These are phyloP conservation scores for Cyberlindnera mrakii DNA, from an alignment of 805 yeast species.

Conservation along the genomic window DNA sequence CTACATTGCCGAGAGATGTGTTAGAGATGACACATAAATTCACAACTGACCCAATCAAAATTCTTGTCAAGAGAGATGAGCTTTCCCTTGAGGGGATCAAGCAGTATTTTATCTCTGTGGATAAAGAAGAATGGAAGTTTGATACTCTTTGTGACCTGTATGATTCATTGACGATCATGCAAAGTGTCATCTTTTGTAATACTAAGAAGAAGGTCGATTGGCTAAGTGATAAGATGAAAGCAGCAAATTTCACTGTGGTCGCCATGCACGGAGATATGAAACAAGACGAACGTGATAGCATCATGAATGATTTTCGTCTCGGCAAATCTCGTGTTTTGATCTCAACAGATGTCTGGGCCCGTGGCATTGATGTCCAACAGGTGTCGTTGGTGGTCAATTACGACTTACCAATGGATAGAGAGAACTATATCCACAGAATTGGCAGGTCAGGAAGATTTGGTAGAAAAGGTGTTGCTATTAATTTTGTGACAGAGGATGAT, in stretches of 20 bases:
- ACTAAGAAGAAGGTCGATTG: constrained; percentile 93
- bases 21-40: constrained; percentile 87
- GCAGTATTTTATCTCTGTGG: constrained; percentile 87
- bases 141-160: constrained; percentile 92
- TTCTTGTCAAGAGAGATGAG: constrained; percentile 91
- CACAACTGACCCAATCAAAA: constrained; percentile 90
- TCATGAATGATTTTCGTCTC: constrained; percentile 92
- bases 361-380: constrained; percentile 98
- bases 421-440: constrained; percentile 94
- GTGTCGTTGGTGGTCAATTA: constrained; percentile 93
- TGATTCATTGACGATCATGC: constrained; percentile 92
- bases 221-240: constrained; percentile 73
- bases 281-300: constrained; percentile 88
- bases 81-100: constrained; percentile 90
- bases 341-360: constrained; percentile 95
- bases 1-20: constrained; percentile 89
- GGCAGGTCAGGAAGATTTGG: constrained; percentile 99
- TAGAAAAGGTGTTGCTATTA: constrained; percentile 96
- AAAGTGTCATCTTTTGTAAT: constrained; percentile 97
- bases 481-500: constrained; percentile 82
- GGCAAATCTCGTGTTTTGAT: constrained; percentile 92
- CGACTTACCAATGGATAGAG: constrained; percentile 88
- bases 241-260: constrained; percentile 82
- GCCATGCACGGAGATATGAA: constrained; percentile 97
- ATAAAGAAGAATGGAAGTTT: constrained; percentile 89